Base-by-base conservation (phyloP, 2,329 filamentous ascomycete species). In the Pseudogymnoascus sp. region DNA sequence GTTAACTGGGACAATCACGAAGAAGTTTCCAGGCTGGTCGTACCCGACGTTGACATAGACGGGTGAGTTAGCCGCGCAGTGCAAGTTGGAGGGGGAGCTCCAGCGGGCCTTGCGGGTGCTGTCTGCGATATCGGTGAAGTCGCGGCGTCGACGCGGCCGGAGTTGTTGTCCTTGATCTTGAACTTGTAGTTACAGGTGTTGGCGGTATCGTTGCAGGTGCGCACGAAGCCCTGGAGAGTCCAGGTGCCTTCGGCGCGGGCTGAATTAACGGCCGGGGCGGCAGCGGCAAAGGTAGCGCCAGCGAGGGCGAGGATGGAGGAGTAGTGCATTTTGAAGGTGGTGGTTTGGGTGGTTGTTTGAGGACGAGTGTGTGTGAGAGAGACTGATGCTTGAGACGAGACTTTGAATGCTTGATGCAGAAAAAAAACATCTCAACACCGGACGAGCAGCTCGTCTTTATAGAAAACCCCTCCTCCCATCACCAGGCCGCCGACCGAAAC, bases 151-250 rank as follows among this genome's bases (percentile, higher is more conserved):
- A n/a, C 9, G 12, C 14, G 31, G 38, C 61, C 61, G 43, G 60
- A 40, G 23, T 25, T 35, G 41, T 61, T 45, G 25, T 55, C 45
- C 2, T 5, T 2, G 25, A 63, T 21, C 2, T 18, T 18, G 45
- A 63, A 63, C 5, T 21, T 25, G 38, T 63, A 63, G 25, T 16
- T 14, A 11, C 62, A 63, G n/a, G 9, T 18, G 62, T 63, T 63
- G 33, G 55, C 35, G 2, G 25, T n/a, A 18, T 63, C 62, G 28
- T 63, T 37, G 62, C 62, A 63, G 25, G 28, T 63, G 28, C 62
- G 62, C 7, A 61, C 55, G 55, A 63, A 63, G 58, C 25, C 33
- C n/a, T 61, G 23, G 35, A 63, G 55, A 0, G 62, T 61, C 62
- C 62, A 63, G 25, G 61, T 60, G 18, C 33, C 33, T 0, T 21